Evolutionary conservation across 805 yeast genomes (phyloP).

Genomic region (Metschnikowia gelsemii): DNA sequence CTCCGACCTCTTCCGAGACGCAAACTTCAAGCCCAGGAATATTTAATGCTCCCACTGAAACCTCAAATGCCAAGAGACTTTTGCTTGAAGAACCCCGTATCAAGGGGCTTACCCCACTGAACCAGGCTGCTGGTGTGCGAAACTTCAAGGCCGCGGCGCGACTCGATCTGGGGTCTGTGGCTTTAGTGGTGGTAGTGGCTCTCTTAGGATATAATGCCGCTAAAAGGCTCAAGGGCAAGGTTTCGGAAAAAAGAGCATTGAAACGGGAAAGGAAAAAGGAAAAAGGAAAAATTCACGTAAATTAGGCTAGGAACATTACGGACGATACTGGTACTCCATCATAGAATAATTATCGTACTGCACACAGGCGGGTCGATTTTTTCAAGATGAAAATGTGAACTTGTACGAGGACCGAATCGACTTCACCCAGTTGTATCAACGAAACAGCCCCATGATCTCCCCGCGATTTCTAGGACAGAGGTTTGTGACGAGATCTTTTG

Average conservation of each 20-base stretch:
- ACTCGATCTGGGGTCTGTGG: slow-evolving; percentile 9
- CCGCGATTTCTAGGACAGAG: slow-evolving; percentile 7
- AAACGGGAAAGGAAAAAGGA: neutral
- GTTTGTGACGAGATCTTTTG: slow-evolving; percentile 8
- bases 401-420: too few species aligned
- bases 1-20: slow-evolving; percentile 8
- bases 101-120: neutral
- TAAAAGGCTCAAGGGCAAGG: neutral
- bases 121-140: neutral
- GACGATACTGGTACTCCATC: neutral
- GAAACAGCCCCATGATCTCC: slow-evolving; percentile 3
- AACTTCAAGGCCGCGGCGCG: neutral
- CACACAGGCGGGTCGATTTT: slow-evolving; percentile 1
- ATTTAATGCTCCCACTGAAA: slow-evolving; percentile 7
- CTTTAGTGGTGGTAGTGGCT: slow-evolving; percentile 10
- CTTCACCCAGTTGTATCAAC: neutral
- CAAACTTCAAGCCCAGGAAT: slow-evolving; percentile 3
- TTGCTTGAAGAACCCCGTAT: neutral
- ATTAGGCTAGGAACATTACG: too few species aligned
- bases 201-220: slow-evolving; percentile 3
- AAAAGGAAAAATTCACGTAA: neutral
- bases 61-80: slow-evolving; percentile 5
- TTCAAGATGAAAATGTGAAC: slow-evolving; percentile 3
- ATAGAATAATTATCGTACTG: neutral
- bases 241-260: neutral